Evolutionary conservation across 202 grass and related monocot species (phyloP), one percentile per base, ranked within the genome.

Genomic region (Bolboschoenoplectus hybrid): DNA sequence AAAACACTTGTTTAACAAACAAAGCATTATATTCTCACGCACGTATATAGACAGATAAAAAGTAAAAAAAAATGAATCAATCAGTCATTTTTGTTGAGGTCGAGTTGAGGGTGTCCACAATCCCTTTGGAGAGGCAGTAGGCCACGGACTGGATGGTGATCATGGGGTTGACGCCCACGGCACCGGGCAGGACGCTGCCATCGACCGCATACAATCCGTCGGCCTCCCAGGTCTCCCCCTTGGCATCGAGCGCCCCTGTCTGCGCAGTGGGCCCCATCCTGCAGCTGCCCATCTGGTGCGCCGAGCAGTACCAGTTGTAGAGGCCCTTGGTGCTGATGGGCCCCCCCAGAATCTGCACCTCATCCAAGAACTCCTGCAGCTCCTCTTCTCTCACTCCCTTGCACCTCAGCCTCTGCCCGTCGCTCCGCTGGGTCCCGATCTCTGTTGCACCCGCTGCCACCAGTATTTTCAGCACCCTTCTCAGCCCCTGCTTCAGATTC

Each of bases 211-310:
- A 98, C 80, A 98, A 69, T 81, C 93, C 93, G 65, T 90, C 87
- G 0, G 87, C 90, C 82, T 98, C 96, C 96, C 96, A 98, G 78
- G 86, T 95, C 89, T 95, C 85, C 46, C 96, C 96, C 8, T 50
- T 46, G 9, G 58, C 84, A 12, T 95, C 91, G 6, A 98, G 93
- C 14, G 82, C 91, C 17, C 93, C 90, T 5, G 86, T 82, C 10
- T 17, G 17, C 9, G 45, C 68, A 61, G 61, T 95, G 1, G 47
- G 12, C 0, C 85, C 90, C 93, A 97, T 97, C 63, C 89, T 86
- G 84, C 95, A 97, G 77, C 91, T 97, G 2, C 92, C 82, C 88
- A 97, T 95, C 88, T 97, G 95, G 65, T 97, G 95, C 19, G 95
- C 93, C 6, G 96, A 95, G 88, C 84, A 74, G 3, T 71, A 45